Base-by-base conservation (phyloP, 192 early-diverging fungal species). In the Tieghemiomyces parasiticus region DNA sequence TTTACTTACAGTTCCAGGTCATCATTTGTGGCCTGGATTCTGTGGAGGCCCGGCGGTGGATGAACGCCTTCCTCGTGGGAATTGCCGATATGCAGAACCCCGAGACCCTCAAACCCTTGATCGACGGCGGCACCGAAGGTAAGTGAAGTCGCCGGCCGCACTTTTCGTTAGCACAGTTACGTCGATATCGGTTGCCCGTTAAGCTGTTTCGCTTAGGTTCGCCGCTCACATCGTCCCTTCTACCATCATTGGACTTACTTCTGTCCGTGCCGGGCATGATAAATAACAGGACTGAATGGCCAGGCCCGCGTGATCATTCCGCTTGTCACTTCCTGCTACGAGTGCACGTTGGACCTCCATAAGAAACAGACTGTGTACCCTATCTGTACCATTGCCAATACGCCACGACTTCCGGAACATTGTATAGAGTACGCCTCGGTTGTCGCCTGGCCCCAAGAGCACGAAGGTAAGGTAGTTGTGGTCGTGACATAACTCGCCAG, bases 361-460 rank as follows among this genome's bases (percentile, higher is more conserved):
- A 87, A 85, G 60, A 89, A 92, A 61, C 89, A 85, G 34, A 84
- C 78, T 4, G 87, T 87, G 0, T 98, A 87, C 54, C 95, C 95
- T 0, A 92, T 98, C 28, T 98, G 95, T 70, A 98, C 95, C 3
- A 98, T 98, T 65, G 93, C 95, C 35, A 96, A 98, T 63, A 96
- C 95, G 24, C 95, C 95, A 8, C 81, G 95, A 4, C 69, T 98
- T 31, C 95, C 95, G 2, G 95, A 98, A 65, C 95, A 98, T 69
- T 98, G 95, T 69, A 93, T 98, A 60, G 91, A 96, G 61, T 98
- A 88, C 85, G 95, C 95, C 4, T 91, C 86, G 25, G 76, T 91
- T 2, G 65, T 98, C n/a, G 84, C 88, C 62, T 98, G 93, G 92
- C 89, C 95, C 35, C 82, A 83, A 31, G 65, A 73, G 55, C 90